Base-by-base conservation (phyloP, 192 early-diverging fungal genomes). In the Gorgonomyces haynaldii region DNA sequence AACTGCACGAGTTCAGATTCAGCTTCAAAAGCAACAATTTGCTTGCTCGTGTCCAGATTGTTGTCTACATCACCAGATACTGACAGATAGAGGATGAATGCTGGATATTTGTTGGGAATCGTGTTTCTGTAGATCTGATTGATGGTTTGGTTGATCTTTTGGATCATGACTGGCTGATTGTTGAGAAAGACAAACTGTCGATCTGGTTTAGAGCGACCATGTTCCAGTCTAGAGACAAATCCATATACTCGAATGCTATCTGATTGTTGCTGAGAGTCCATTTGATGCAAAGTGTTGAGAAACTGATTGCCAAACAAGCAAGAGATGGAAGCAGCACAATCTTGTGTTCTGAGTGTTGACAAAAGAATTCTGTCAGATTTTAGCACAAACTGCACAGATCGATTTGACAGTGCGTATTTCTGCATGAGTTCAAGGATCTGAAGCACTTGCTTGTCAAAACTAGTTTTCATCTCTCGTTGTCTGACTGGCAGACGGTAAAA, bases 171-270 rank as follows among this genome's bases (percentile, higher is more conserved):
- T 0, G 96, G 93, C 15, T 92, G 79, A 6, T 82, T 82, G 60
- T 96, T 96, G 44, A 98, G 74, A 50, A 69, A 96, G 24, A 84
- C 61, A 48, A 80, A 96, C 69, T 94, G 91, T 30, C 86, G 73
- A 53, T 96, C 96, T 1, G 64, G 28, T 10, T 61, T 81, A 22
- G 76, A 82, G 5, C 92, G 60, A 0, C 90, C 90, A 32, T 69
- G 67, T 0, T 75, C 77, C 2, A 75, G 72, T 20, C 57, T 53
- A 0, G 87, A 82, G 21, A 79, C 77, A 0, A 0, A 81, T 34
- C 32, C 15, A 15, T 34, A 15, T 34, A 9, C 15, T 34, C 15
- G 32, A 34, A 9, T 15, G 15, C 32, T 15, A 34, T 9, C 32
- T 34, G 32, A 9, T 0, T 34, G 10, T 34, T 15, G 32, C n/a